Percentiles rank a stretch among this genome's conserved stretches.
Conservation (phyloP, 345 rosid genomes). For the Salix exigua region DNA sequence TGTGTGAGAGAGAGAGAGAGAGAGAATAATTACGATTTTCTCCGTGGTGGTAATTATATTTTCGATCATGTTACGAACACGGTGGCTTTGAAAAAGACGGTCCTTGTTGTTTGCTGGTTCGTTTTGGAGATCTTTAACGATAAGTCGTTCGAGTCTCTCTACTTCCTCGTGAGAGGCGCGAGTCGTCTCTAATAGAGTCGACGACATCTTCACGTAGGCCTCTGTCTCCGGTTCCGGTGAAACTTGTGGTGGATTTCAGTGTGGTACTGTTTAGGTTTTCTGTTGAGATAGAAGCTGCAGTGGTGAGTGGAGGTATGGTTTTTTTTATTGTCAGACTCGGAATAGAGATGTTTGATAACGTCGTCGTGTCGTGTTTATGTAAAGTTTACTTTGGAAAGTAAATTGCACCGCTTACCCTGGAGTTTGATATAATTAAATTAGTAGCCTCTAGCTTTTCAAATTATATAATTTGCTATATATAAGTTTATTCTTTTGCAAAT, state of each 20-base stretch:
- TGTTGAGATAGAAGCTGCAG: neutral
- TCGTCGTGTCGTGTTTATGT: neutral
- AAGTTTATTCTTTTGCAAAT: neutral
- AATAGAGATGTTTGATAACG: neutral
- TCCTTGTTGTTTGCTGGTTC: conserved; percentile 67
- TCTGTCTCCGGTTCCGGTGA: neutral
- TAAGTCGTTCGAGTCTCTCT: conserved; percentile 75
- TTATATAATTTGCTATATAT: no score
- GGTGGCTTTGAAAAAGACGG: conserved; percentile 81
- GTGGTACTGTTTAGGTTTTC: neutral
- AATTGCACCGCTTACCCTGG: neutral
- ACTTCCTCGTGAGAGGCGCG: conserved; percentile 88
- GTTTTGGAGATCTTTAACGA: conserved; percentile 85
- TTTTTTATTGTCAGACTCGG: no score
- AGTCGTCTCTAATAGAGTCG: conserved; percentile 83
- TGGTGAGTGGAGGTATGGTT: neutral
- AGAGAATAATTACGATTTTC: conserved; percentile 49
- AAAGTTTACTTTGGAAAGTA: neutral
- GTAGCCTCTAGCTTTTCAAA: neutral
- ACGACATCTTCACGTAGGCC: conserved; percentile 48
- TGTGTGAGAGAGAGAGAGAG: neutral
- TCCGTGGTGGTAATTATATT: conserved; percentile 53
- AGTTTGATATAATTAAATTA: neutral
- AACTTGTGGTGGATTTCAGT: neutral
- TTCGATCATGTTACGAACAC: conserved; percentile 80